phyloP scores from a whole-genome alignment of 768 basidiomycete genomes.

The Naganishia randhawae region DNA sequence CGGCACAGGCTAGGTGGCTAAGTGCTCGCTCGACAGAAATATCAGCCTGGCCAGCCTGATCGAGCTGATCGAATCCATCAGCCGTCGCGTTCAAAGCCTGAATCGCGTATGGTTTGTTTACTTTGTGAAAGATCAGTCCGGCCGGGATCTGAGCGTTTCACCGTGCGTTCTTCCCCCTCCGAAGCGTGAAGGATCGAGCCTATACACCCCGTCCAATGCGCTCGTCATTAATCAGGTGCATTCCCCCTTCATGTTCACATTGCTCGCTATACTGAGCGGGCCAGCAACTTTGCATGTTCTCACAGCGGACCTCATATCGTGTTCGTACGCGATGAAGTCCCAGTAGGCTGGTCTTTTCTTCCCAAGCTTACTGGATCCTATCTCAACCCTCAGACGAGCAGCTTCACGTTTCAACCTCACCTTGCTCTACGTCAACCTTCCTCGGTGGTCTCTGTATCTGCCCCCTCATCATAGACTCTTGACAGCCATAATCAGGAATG shows the following conservation, averaged over 20 bases:
- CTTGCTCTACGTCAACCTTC: not conserved
- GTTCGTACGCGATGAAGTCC: not conserved
- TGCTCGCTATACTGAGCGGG: not conserved
- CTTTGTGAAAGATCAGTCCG: not conserved
- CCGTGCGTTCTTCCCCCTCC: not conserved
- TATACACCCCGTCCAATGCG: not conserved
- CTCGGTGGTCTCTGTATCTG: not conserved
- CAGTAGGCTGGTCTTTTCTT: not conserved
- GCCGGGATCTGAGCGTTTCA: not conserved
- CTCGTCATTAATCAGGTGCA: constrained; percentile 2
- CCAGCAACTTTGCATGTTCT: not conserved
- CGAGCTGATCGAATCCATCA: not conserved
- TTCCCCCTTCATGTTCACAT: not conserved
- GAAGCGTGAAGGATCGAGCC: not conserved
- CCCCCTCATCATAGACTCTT: not conserved
- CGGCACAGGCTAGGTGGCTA: not conserved
- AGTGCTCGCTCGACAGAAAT: constrained; percentile 8
- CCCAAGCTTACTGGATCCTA: too few species aligned
- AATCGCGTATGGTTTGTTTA: constrained; percentile 16
- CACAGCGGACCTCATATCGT: not conserved
- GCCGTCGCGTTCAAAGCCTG: not conserved
- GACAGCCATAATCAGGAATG: constrained; percentile 1
- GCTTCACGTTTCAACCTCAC: constrained; percentile 9
- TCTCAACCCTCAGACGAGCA: not conserved
- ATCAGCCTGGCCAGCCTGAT: constrained; percentile 4